Evolutionary conservation across 2,329 filamentous ascomycete species (phyloP).

Genomic region (Macrophomina phaseolina): DNA sequence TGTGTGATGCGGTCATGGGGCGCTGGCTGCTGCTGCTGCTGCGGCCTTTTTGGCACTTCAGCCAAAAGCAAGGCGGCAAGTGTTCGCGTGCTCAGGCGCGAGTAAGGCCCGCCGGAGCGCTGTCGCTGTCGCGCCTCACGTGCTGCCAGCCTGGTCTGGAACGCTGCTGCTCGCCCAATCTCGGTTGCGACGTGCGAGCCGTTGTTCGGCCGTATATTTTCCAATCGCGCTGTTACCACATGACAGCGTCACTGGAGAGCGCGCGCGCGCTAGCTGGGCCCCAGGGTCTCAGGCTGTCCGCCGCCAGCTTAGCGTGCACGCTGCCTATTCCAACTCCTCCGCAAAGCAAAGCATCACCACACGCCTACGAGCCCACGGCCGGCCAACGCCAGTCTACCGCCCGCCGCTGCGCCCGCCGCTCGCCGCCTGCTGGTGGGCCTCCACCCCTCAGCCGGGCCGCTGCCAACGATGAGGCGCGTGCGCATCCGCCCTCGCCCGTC

Average conservation of each 20-base stretch:
- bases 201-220: constrained; percentile 8
- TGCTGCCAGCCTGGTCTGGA: background rate
- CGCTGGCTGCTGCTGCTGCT: background rate
- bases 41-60: constrained; percentile 23
- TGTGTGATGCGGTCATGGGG: constrained; percentile 15
- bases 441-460: background rate
- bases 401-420: no score
- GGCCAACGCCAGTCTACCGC: no score
- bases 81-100: background rate
- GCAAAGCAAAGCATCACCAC: background rate
- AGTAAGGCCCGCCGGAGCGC: constrained; percentile 5
- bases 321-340: constrained; percentile 11
- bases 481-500: background rate
- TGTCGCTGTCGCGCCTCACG: background rate
- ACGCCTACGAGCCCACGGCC: no score
- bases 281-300: background rate
- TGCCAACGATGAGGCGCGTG: background rate
- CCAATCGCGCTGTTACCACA: constrained; percentile 12
- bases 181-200: background rate
- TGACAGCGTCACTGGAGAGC: background rate
- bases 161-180: background rate
- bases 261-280: background rate
- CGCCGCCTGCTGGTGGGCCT: background rate
- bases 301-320: background rate
- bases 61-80: constrained; percentile 8